A percentile compares a stretch with the other conserved stretches of the same genome.
phyloP scores from a whole-genome alignment of 306 rosid genomes.

The Cucurbita argyrosperma region DNA sequence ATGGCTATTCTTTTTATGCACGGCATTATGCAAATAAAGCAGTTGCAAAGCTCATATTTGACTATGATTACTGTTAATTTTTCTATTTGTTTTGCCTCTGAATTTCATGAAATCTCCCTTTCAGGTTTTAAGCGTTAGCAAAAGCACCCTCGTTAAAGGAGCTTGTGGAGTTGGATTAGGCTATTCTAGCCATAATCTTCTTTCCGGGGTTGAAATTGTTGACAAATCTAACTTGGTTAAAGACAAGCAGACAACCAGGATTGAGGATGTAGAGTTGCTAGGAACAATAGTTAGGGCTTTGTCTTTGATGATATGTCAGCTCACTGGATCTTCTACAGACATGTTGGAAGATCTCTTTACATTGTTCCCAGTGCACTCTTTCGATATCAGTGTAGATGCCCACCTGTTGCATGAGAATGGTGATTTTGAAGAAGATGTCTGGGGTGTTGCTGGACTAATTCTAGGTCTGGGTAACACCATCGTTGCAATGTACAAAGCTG shows the following conservation, averaged over 20 bases:
- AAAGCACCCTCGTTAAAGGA: slow-evolving; percentile 81
- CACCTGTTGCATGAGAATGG: slow-evolving; percentile 29
- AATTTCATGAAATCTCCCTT: slow-evolving; percentile 4
- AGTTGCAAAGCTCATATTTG: background rate
- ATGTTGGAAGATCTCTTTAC: slow-evolving; percentile 45
- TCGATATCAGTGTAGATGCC: slow-evolving; percentile 16
- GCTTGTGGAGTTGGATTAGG: slow-evolving; percentile 96
- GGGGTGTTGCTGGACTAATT: slow-evolving; percentile 96
- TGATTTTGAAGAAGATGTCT: slow-evolving; percentile 67
- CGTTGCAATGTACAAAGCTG: slow-evolving; percentile 60
- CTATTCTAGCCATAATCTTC: slow-evolving; percentile 78
- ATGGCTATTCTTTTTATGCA: background rate
- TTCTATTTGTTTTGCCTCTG: background rate
- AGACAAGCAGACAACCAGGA: slow-evolving; percentile 24
- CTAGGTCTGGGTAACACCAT: slow-evolving; percentile 69
- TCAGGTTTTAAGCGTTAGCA: slow-evolving; percentile 59
- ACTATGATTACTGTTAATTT: background rate
- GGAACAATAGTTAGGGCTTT: slow-evolving; percentile 50
- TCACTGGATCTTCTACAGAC: slow-evolving; percentile 43
- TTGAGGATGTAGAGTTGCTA: slow-evolving; percentile 47
- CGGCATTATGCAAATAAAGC: background rate
- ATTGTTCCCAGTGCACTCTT: slow-evolving; percentile 26
- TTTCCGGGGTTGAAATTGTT: slow-evolving; percentile 48
- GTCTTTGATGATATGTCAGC: slow-evolving; percentile 30
- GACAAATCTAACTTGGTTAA: slow-evolving; percentile 29